Conservation (phyloP, 1,139 yeast genomes). For the Blastobotrys persicus region DNA sequence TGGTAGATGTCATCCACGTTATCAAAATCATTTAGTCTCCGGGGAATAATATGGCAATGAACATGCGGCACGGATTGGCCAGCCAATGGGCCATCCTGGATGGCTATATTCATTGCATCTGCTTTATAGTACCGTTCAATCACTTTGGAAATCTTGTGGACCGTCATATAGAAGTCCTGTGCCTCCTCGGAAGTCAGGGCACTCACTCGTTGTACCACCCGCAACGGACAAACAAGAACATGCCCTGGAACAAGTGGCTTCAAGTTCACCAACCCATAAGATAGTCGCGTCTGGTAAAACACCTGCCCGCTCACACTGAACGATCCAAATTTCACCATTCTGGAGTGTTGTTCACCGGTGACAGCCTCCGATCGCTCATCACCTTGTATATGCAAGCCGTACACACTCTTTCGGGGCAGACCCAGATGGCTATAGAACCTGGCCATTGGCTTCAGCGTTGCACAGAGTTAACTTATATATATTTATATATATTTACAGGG, state of each 20-base stretch:
- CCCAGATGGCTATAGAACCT: no score
- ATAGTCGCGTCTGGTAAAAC: slow-evolving; percentile 33
- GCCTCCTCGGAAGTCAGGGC: slow-evolving; percentile 73
- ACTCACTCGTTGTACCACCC: slow-evolving; percentile 61
- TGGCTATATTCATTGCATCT: slow-evolving; percentile 79
- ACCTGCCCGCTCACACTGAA: slow-evolving; percentile 67
- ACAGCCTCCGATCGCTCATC: no score
- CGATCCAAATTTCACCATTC: slow-evolving; percentile 32
- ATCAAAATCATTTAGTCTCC: slow-evolving; percentile 56
- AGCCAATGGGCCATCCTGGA: slow-evolving; percentile 94
- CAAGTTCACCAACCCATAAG: slow-evolving; percentile 82
- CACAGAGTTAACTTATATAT: no score
- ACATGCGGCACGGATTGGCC: slow-evolving; percentile 94
- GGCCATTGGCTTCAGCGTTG: no score
- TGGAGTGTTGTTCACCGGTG: no score
- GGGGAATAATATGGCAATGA: slow-evolving; percentile 89
- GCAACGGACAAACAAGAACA: slow-evolving; percentile 74
- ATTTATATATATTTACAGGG: no score
- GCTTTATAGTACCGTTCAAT: slow-evolving; percentile 67
- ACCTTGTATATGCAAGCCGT: no score
- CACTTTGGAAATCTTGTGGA: slow-evolving; percentile 69
- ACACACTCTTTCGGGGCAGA: no score
- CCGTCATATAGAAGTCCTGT: slow-evolving; percentile 69
- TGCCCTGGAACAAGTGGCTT: slow-evolving; percentile 93
- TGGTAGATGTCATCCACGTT: slow-evolving; percentile 68